phyloP scores from a whole-genome alignment of 23 red algal genomes.

The Gracilaria domingensis region DNA sequence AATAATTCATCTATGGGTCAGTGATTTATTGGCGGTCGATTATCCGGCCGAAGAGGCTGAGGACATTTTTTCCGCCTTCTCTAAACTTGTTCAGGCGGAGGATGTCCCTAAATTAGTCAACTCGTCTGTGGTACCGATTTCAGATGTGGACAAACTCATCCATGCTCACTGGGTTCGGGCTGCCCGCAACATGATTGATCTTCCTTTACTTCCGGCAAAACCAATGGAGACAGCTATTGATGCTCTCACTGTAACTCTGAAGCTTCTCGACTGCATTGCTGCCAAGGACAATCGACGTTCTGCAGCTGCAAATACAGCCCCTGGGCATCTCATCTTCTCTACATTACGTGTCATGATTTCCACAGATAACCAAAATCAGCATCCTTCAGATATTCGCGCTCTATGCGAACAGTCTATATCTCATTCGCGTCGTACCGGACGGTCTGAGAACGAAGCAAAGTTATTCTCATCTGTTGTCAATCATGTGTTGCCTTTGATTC shows the following conservation, averaged over 20 bases:
- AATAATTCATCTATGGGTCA: constrained; percentile 15
- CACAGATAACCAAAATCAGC: not conserved
- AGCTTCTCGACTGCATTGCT: constrained; percentile 8
- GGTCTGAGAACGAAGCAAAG: not conserved
- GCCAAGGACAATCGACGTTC: constrained; percentile 26
- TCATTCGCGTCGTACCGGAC: not conserved
- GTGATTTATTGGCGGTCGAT: constrained; percentile 26
- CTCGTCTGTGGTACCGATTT: constrained; percentile 1
- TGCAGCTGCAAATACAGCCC: constrained; percentile 30
- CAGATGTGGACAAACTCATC: constrained; percentile 19
- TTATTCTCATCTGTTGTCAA: not conserved
- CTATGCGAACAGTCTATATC: not conserved
- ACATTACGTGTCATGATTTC: not conserved
- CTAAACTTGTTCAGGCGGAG: constrained; percentile 3
- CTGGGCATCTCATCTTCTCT: constrained; percentile 18
- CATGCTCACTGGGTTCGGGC: constrained; percentile 35
- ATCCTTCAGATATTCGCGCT: not conserved
- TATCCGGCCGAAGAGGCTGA: constrained; percentile 16
- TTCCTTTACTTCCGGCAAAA: constrained; percentile 13
- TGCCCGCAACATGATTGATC: constrained; percentile 29
- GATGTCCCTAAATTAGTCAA: constrained; percentile 9
- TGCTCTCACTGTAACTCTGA: not conserved
- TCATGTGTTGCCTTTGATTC: constrained; percentile 6
- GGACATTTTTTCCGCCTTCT: constrained; percentile 2
- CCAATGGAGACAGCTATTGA: constrained; percentile 10